These are phyloP conservation scores for Debaryomyces sp. DNA, from an alignment of 1,139 yeast species.

Conservation along the genomic window DNA sequence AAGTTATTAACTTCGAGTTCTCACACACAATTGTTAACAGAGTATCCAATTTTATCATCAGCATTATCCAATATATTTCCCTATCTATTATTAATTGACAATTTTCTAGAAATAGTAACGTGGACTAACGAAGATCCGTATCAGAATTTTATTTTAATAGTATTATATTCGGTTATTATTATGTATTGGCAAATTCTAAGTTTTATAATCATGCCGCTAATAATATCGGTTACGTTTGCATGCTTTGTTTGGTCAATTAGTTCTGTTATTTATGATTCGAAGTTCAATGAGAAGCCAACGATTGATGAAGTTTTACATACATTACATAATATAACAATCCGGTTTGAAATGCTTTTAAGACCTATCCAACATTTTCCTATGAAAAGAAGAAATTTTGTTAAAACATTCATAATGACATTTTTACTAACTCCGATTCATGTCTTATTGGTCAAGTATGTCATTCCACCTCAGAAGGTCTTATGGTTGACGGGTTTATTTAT, in stretches of 20 bases:
- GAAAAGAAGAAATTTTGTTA: slow-evolving; percentile 28
- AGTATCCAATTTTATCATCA: slow-evolving; percentile 49
- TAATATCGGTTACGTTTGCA: slow-evolving; percentile 37
- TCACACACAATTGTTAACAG: slow-evolving; percentile 34
- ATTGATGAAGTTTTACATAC: slow-evolving; percentile 58
- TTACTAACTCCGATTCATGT: slow-evolving; percentile 54
- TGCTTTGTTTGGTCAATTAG: slow-evolving; percentile 50
- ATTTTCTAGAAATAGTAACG: slow-evolving; percentile 47
- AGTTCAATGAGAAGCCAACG: slow-evolving; percentile 53
- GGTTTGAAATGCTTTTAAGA: slow-evolving; percentile 47
- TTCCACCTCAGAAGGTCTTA: slow-evolving; percentile 38
- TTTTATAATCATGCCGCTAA: slow-evolving; percentile 39
- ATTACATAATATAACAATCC: slow-evolving; percentile 49
- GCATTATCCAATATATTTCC: slow-evolving; percentile 54
- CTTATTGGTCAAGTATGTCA: slow-evolving; percentile 33
- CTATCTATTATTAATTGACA: slow-evolving; percentile 47
- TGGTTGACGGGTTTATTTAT: slow-evolving; percentile 42
- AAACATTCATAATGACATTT: slow-evolving; percentile 32
- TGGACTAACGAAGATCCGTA: slow-evolving; percentile 61
- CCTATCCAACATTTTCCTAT: slow-evolving; percentile 42
- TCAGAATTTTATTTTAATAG: slow-evolving; percentile 48
- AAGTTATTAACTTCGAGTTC: slow-evolving; percentile 31
- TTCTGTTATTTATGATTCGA: slow-evolving; percentile 46
- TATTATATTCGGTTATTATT: slow-evolving; percentile 41
- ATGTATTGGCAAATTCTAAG: slow-evolving; percentile 47